Evolutionary conservation across 2,329 filamentous ascomycete genomes (phyloP), one percentile per base, ranked within the genome.

Genomic region (Didymella segeticola): DNA sequence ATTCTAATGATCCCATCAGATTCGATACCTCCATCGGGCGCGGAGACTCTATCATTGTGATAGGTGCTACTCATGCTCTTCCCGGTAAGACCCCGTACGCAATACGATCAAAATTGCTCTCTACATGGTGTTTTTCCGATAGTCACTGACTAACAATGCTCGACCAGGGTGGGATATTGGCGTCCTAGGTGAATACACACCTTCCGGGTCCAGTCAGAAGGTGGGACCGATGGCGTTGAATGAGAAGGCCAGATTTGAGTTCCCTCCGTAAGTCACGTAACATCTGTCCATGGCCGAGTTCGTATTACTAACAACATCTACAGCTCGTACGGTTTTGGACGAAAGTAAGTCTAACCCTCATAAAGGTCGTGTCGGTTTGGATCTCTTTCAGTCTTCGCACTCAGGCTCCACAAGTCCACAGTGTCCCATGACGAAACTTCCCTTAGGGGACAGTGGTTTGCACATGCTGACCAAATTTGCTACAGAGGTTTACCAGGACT

Each of bases 1-100:
- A 11, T 47, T 29, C 57, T 70, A 33, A 70, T 33, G 12, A 26
- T 42, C 26, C 57, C 49, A 27, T 43, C 66, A 96, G 93, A 77
- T 98, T 99, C 79, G 95, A 98, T 79, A 89, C 87, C 57, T 96
- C 93, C 15, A 82, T 88, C 61, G 87, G 86, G 57, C 86, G 90
- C 49, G 88, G 87, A 43, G 86, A 91, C 75, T 93, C 98, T 71
- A 79, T 85, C 57, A 89, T 86, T 60, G 72, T 77, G 53, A 98
- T 99, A 75, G 95, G 95, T 47, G 22, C 34, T 12, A 37, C 34
- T 23, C 34, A 37, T 37, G 34, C 34, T 37, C 19, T 37, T 23
- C 34, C 34, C 6, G 34, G 34, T 37, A 19, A n/a, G 34, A 22
- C 22, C 3, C 11, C 17, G 34, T 9, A 37, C 6, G 9, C 14